These are phyloP conservation scores for Pisolithus albus DNA, from an alignment of 768 basidiomycete genomes.

Conservation along the genomic window DNA sequence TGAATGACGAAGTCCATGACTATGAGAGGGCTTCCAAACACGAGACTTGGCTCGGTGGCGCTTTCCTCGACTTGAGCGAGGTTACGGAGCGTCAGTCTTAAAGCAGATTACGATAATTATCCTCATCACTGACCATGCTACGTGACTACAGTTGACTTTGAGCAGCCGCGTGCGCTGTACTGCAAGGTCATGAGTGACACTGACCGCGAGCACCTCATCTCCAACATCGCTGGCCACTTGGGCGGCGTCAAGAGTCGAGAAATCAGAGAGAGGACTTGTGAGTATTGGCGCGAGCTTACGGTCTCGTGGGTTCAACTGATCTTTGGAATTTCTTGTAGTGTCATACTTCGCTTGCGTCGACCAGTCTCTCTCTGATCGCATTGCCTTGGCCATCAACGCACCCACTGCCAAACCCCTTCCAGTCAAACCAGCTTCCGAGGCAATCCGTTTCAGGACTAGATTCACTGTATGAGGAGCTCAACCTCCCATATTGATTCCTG, in stretches of 20 bases:
- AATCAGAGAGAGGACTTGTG: constrained; percentile 62
- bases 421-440: constrained; percentile 54
- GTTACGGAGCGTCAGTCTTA: constrained; percentile 68
- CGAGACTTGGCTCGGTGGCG: constrained; percentile 69
- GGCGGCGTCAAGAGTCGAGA: constrained; percentile 50
- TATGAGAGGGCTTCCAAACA: constrained; percentile 40
- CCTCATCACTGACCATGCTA: neutral
- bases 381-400: constrained; percentile 69
- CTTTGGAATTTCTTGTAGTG: constrained; percentile 34
- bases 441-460: constrained; percentile 40
- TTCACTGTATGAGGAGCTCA: neutral
- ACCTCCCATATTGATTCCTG: neutral
- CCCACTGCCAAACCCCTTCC: constrained; percentile 51
- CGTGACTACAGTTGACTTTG: constrained; percentile 60
- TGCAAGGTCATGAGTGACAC: constrained; percentile 58
- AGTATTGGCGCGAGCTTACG: constrained; percentile 21
- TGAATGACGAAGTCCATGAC: constrained; percentile 38
- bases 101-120: neutral
- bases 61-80: constrained; percentile 61
- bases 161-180: constrained; percentile 73
- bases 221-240: constrained; percentile 63
- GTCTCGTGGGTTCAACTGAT: neutral
- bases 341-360: constrained; percentile 76
- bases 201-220: constrained; percentile 53
- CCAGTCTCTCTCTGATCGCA: constrained; percentile 64